These are phyloP conservation scores for Syzygium oleosum DNA, from an alignment of 345 rosid species.

Conservation along the genomic window DNA sequence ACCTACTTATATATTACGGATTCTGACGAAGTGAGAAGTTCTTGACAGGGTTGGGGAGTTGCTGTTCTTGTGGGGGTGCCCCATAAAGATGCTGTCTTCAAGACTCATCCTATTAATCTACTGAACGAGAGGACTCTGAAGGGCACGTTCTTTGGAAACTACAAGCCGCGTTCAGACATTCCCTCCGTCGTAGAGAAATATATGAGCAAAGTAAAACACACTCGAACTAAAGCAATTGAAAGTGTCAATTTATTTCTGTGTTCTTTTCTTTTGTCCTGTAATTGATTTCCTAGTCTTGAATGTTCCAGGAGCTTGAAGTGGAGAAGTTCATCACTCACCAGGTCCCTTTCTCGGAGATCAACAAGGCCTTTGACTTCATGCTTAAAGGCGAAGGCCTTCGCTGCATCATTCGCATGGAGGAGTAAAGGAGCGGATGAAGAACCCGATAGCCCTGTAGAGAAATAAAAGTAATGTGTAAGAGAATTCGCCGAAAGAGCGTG, in stretches of 20 bases:
- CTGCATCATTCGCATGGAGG: constrained; percentile 36
- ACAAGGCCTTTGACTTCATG: constrained; percentile 51
- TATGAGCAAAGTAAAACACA: constrained; percentile 21
- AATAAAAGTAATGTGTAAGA: not conserved
- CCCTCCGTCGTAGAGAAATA: constrained; percentile 29
- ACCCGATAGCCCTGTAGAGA: not conserved
- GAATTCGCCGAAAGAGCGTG: not conserved
- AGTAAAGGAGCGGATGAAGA: not conserved
- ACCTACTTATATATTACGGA: not conserved
- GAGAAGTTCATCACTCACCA: constrained; percentile 43
- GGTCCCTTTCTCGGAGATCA: constrained; percentile 40
- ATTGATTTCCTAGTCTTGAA: not conserved
- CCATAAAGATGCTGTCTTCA: constrained; percentile 32
- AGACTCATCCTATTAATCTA: constrained; percentile 25
- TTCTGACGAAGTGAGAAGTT: not conserved
- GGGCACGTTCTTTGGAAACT: constrained; percentile 37
- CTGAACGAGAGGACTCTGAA: constrained; percentile 33
- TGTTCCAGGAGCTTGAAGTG: constrained; percentile 29
- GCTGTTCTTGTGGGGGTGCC: constrained; percentile 40
- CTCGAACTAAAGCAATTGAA: not conserved
- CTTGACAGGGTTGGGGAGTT: constrained; percentile 35
- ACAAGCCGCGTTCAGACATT: constrained; percentile 31
- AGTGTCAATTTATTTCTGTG: not conserved
- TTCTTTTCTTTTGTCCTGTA: not conserved
- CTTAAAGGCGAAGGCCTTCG: constrained; percentile 32